Evolutionary conservation across 768 basidiomycete genomes (phyloP), one percentile per base, ranked within the genome.

Genomic region (Hydnomerulius pinastri): DNA sequence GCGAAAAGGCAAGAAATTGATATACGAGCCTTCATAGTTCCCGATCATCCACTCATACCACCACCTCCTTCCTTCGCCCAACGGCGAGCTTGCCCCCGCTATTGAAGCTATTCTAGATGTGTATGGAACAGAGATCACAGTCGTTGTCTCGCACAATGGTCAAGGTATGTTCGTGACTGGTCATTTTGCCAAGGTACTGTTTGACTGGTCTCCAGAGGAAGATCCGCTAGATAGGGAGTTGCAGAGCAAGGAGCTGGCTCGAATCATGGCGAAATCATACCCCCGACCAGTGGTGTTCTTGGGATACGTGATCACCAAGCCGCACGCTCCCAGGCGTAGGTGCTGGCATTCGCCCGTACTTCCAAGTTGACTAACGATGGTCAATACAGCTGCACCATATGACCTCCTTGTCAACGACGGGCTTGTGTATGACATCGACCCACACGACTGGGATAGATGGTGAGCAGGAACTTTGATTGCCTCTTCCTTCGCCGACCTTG

Each of bases 61-160:
- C 61, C 90, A 94, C 61, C 76, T 95, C 1, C 77, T 95, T 33
- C 92, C 93, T 0, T 94, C 92, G 1, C 93, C 93, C 17, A 66
- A 79, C 48, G 89, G 90, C 7, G 92, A 94, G 65, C 82, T 95
- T 21, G 92, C 91, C 2, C 92, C 92, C 0, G 92, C 92, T 2
- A 95, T 95, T 27, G 88, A 92, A 66, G 92, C 92, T 3, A 77
- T 89, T 2, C 71, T 95, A 12, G 87, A 93, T 44, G 75, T 92
- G 6, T 87, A 83, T 55, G 91, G 92, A 1, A 85, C 83, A 1
- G 77, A 80, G 44, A 81, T 94, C 15, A 85, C 85, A 5, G 90
- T 94, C 0, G 75, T 95, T n/a, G 88, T 95, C 9, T 78, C 90
- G 0, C 93, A 96, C 57, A 95, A 96, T 63, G 93, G 93, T 6